These are phyloP conservation scores for Cyberlindnera suaveolens DNA, from an alignment of 805 yeast species.

Conservation along the genomic window DNA sequence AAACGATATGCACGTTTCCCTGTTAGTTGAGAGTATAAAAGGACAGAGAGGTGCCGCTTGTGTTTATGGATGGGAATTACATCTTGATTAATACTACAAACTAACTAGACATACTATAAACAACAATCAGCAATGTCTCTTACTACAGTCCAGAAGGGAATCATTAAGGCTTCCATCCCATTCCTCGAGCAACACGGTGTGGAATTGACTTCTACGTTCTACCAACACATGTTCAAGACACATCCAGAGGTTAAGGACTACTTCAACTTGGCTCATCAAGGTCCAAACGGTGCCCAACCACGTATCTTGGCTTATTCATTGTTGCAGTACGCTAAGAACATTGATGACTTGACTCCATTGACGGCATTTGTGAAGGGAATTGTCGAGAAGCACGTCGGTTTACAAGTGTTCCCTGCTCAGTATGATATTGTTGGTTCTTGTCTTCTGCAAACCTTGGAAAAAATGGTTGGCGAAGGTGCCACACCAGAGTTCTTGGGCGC, in stretches of 20 bases:
- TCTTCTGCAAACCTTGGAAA: conserved; percentile 47
- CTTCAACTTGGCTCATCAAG: conserved; percentile 58
- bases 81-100: no score
- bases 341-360: conserved; percentile 51
- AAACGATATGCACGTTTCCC: no score
- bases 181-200: conserved; percentile 50
- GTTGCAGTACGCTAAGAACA: conserved; percentile 54
- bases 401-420: conserved; percentile 57
- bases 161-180: conserved; percentile 47
- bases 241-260: conserved; percentile 51
- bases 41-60: no score
- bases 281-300: conserved; percentile 46
- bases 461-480: conserved; percentile 55
- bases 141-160: conserved; percentile 27
- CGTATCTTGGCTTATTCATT: conserved; percentile 57
- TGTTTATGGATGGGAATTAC: no score
- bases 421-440: conserved; percentile 59
- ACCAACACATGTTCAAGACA: conserved; percentile 45
- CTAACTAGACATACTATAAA: neutral
- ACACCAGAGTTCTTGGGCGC: conserved; percentile 52
- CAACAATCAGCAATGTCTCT: conserved; percentile 15
- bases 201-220: conserved; percentile 47
- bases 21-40: no score
- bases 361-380: conserved; percentile 50
- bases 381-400: conserved; percentile 60